These are phyloP conservation scores for Pseudogymnoascus sp. DNA, from an alignment of 2,329 filamentous ascomycete genomes.

Conservation along the genomic window DNA sequence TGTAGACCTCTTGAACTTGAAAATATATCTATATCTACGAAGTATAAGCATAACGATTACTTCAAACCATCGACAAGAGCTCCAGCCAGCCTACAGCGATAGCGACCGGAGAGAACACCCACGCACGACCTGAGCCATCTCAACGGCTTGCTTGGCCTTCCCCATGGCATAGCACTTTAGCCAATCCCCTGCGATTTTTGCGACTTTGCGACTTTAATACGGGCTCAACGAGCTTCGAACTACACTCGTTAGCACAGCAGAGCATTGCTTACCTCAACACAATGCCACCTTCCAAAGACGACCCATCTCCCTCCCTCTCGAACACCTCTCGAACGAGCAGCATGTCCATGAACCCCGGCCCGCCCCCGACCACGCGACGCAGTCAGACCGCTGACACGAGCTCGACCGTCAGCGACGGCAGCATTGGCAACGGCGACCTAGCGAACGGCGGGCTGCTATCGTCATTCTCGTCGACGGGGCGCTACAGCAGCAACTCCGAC, in stretches of 20 bases:
- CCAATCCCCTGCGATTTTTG: background rate
- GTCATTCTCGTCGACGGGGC: background rate
- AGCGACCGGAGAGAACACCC: background rate
- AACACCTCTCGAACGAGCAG: background rate
- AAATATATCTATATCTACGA: background rate
- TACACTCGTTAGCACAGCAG: background rate
- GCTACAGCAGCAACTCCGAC: background rate
- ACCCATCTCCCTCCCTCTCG: background rate
- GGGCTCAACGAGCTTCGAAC: background rate
- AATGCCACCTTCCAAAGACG: background rate
- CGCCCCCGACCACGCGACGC: conserved; percentile 8
- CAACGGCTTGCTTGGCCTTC: background rate
- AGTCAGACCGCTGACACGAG: conserved; percentile 19
- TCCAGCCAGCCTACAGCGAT: background rate
- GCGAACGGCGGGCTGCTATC: conserved; percentile 18
- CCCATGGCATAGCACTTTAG: background rate
- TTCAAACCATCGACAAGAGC: background rate
- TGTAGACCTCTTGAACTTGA: background rate
- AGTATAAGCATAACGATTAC: background rate
- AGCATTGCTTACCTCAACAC: background rate
- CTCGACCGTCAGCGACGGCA: conserved; percentile 21
- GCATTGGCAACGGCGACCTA: conserved; percentile 17
- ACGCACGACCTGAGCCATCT: background rate
- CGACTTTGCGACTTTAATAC: background rate
- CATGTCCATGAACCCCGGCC: background rate